A percentile compares a stretch with the other conserved stretches of the same genome.
These are phyloP conservation scores for Nidula microcarpa DNA, from an alignment of 768 basidiomycete genomes.

Conservation along the genomic window DNA sequence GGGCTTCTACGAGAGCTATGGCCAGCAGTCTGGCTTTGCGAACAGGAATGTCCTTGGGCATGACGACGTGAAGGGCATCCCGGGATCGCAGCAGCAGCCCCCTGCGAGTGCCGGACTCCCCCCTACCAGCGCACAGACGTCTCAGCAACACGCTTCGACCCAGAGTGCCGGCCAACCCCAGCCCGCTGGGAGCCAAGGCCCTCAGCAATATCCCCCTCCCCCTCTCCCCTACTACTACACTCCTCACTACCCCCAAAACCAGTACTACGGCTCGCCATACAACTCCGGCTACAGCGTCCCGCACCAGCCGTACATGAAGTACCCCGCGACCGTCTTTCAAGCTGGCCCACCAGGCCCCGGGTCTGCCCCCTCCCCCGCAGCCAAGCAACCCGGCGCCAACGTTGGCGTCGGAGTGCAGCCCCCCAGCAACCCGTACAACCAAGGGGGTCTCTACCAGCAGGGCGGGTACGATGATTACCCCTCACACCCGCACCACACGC, in stretches of 20 bases:
- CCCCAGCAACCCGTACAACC: conserved; percentile 56
- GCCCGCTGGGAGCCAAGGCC: conserved; percentile 56
- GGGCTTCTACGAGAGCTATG: conserved; percentile 79
- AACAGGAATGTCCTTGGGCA: conserved; percentile 65
- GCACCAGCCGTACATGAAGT: conserved; percentile 67
- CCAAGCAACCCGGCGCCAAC: conserved; percentile 61
- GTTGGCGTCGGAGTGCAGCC: conserved; percentile 44
- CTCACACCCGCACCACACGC: conserved; percentile 45
- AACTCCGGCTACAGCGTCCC: conserved; percentile 52
- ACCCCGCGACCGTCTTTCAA: conserved; percentile 69
- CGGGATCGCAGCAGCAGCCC: conserved; percentile 46
- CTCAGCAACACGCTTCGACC: conserved; percentile 51
- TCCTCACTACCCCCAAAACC: conserved; percentile 71
- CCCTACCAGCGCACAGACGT: conserved; percentile 48
- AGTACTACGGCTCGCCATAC: conserved; percentile 75
- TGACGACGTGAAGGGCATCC: conserved; percentile 73
- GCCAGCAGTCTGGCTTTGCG: conserved; percentile 60
- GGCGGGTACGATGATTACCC: conserved; percentile 42
- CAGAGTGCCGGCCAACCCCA: conserved; percentile 55
- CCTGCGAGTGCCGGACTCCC: conserved; percentile 43
- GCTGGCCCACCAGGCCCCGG: conserved; percentile 67
- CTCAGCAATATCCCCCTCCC: conserved; percentile 67
- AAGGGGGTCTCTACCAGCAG: conserved; percentile 59
- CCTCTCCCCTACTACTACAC: conserved; percentile 60
- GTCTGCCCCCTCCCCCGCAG: conserved; percentile 58